Conservation (phyloP, 495 filamentous ascomycete genomes). For the Terfezia claveryi region DNA sequence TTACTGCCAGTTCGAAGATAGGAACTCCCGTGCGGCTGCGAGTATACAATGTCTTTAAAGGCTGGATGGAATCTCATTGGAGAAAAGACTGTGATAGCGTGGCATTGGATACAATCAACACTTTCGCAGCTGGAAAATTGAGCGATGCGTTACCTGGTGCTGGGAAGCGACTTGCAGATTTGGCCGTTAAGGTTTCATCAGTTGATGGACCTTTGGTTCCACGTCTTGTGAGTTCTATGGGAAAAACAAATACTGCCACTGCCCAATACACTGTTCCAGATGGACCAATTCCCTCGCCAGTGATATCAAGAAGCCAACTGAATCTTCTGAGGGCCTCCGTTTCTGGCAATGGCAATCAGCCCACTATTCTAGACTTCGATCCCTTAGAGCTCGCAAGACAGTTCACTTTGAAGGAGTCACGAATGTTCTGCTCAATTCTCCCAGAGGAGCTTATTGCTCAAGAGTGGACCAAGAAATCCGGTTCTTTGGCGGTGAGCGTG, state of each 20-base stretch:
- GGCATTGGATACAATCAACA: slow-evolving; percentile 49
- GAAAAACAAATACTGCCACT: slow-evolving; percentile 58
- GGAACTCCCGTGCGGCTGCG: slow-evolving; percentile 64
- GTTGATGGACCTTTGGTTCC: slow-evolving; percentile 60
- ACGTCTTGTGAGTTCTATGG: slow-evolving; percentile 66
- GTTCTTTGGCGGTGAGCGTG: slow-evolving; percentile 67
- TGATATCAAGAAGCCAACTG: slow-evolving; percentile 53
- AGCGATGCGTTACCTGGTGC: slow-evolving; percentile 46
- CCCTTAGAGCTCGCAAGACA: slow-evolving; percentile 81
- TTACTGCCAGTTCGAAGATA: slow-evolving; percentile 49
- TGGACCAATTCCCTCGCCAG: slow-evolving; percentile 42
- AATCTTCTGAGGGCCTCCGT: slow-evolving; percentile 53
- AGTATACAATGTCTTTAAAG: slow-evolving; percentile 92
- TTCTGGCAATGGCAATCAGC: slow-evolving; percentile 34
- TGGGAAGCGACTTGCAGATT: slow-evolving; percentile 52
- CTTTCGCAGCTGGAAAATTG: slow-evolving; percentile 58
- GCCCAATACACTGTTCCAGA: slow-evolving; percentile 47
- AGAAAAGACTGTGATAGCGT: slow-evolving; percentile 51
- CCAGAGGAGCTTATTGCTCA: slow-evolving; percentile 85
- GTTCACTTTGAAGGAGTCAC: slow-evolving; percentile 79
- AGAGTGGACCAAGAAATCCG: slow-evolving; percentile 76
- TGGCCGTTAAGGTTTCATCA: slow-evolving; percentile 62
- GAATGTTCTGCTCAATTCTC: slow-evolving; percentile 77
- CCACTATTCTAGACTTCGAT: slow-evolving; percentile 81
- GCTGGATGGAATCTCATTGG: slow-evolving; percentile 96